phyloP scores from a whole-genome alignment of 176 grass and related monocot species.

The Carex pumila region DNA sequence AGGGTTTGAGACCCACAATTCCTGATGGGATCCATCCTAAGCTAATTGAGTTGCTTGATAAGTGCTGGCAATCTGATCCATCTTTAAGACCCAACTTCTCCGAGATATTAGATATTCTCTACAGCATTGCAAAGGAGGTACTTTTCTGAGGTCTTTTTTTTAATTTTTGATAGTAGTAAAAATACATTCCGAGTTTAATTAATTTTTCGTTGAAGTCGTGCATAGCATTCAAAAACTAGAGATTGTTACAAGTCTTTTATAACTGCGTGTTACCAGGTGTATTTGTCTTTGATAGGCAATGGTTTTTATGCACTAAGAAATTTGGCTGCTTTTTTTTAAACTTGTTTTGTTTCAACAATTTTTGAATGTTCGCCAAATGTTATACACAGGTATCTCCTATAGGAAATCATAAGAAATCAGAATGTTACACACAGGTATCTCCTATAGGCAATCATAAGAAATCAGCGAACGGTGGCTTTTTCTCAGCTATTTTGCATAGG shows the following conservation, averaged over 20 bases:
- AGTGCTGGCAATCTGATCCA: conserved; percentile 76
- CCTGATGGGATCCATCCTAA: conserved; percentile 48
- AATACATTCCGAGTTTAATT: not conserved
- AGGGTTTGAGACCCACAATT: conserved; percentile 24
- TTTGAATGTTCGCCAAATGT: not conserved
- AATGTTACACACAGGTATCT: conserved; percentile 10
- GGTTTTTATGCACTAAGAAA: not conserved
- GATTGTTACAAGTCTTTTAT: not conserved
- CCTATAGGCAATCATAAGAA: not conserved
- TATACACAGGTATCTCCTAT: conserved; percentile 9
- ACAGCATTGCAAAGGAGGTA: conserved; percentile 51
- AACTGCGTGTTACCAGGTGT: not conserved
- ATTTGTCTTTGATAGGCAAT: not conserved
- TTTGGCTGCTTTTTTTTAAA: not conserved
- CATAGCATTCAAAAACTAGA: not conserved
- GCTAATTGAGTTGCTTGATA: conserved; percentile 45
- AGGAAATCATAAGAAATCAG: not conserved
- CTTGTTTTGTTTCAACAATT: not conserved
- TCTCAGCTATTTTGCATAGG: not conserved
- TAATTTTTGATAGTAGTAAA: not conserved
- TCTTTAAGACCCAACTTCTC: conserved; percentile 63
- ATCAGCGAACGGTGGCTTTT: not conserved
- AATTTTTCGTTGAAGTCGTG: not conserved
- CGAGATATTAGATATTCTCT: conserved; percentile 57
- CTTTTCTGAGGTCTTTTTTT: not conserved